Evolutionary conservation across 2,329 filamentous ascomycete genomes (phyloP), one percentile per base, ranked within the genome.

Genomic region (Paecilomyces formosus): DNA sequence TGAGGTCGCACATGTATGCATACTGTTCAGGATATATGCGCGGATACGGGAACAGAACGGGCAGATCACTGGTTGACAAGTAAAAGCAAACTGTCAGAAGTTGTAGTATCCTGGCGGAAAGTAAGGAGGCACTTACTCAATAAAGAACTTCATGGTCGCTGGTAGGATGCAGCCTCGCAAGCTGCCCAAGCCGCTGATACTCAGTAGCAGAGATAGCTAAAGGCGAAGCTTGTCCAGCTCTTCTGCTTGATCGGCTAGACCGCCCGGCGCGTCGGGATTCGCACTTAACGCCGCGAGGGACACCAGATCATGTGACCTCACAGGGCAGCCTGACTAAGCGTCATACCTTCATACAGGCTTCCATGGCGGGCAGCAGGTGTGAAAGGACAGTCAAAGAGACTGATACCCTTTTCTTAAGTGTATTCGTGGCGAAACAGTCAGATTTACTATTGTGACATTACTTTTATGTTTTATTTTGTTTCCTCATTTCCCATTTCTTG

Each of bases 1-100:
- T 92, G 74, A 92, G 84, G 79, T 91, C 89, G 72, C 87, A 90
- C 89, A 92, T 92, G 78, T 92, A 84, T 72, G 83, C 84, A 86
- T 88, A 87, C 79, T 88, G 85, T 73, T 88, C 86, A 62, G 88
- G 85, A 72, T 89, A 89, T 67, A 89, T 88, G 66, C 86, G 81
- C 61, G 87, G 86, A 72, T 89, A 89, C n/a, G 87, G 87, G 71
- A 89, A 89, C 58, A 89, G 82, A 62, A 89, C 82, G 39, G 85
- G 85, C 51, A 89, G 80, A 69, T 87, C 85, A 74, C 84, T 86
- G 66, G 30, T 53, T 26, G 24, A 33, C 26, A 58, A 28, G 22
- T 51, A 59, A 58, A 55, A 55, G 3, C n/a, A 53, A 22, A 13
- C 26, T 50, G 35, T 21, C 18, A 31, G 22, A 50, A 55, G 31